Conservation (phyloP, 2,329 filamentous ascomycete genomes). For the Zasmidium angulare region DNA sequence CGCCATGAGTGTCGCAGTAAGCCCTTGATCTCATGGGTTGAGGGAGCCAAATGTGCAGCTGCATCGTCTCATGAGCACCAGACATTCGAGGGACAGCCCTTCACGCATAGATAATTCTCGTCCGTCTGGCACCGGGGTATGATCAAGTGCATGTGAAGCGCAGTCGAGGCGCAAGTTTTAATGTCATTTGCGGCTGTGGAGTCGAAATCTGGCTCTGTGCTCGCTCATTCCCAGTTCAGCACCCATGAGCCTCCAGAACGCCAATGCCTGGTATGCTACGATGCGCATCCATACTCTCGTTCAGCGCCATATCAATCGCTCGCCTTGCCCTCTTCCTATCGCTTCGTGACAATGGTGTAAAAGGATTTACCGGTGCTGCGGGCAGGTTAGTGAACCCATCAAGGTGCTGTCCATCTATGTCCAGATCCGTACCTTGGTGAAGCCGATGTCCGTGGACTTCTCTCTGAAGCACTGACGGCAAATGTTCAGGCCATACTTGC, state of each 20-base stretch:
- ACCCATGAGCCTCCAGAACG: constrained; percentile 19
- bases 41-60: too few relatives aligned
- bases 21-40: too few relatives aligned
- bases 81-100: too few relatives aligned
- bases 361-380: background rate
- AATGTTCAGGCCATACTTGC: constrained; percentile 96
- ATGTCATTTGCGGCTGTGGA: constrained; percentile 19
- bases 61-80: too few relatives aligned
- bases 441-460: constrained; percentile 67
- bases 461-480: constrained; percentile 72
- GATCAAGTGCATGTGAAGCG: background rate
- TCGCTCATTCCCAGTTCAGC: constrained; percentile 9
- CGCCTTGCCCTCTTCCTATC: constrained; percentile 9
- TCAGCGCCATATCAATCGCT: constrained; percentile 7
- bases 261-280: constrained; percentile 23
- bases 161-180: background rate
- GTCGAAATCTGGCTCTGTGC: background rate
- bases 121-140: background rate
- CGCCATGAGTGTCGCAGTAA: too few relatives aligned
- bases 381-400: background rate
- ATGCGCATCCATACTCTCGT: background rate
- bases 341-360: background rate
- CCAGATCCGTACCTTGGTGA: constrained; percentile 57
- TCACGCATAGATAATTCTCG: too few relatives aligned
- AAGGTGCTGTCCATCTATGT: background rate